Conservation (phyloP, 108 stramenopile genomes). For the Chaetoceros tenuissimus region DNA sequence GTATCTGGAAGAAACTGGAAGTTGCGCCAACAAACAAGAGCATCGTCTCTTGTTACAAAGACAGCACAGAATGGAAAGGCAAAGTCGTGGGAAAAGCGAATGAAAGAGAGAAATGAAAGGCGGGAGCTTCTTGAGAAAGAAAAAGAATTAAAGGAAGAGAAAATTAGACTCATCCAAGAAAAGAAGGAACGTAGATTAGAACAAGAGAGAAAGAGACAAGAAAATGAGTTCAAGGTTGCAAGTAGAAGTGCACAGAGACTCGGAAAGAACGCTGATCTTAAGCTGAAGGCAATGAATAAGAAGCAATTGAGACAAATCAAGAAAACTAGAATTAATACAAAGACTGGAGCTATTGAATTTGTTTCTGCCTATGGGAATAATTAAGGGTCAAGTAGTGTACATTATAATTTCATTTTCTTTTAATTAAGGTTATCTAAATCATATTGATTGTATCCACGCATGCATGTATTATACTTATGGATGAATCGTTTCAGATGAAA, state of each 20-base stretch:
- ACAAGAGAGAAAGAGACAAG: conserved; percentile 66
- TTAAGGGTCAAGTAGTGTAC: too few relatives aligned
- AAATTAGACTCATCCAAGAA: conserved; percentile 18
- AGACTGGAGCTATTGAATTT: conserved; percentile 88
- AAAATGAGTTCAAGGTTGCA: conserved; percentile 72
- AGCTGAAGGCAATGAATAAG: conserved; percentile 92
- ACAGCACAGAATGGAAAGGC: conserved; percentile 48
- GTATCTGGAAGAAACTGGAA: conserved; percentile 75
- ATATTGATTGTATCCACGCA: too few relatives aligned
- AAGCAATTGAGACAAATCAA: conserved; percentile 92
- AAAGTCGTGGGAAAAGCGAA: conserved; percentile 49
- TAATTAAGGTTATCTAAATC: too few relatives aligned
- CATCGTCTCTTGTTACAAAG: conserved; percentile 60
- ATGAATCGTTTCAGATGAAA: too few relatives aligned
- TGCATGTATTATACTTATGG: too few relatives aligned
- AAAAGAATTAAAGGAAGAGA: conserved; percentile 47
- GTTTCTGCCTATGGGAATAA: conserved; percentile 80
- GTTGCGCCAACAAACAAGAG: conserved; percentile 73
- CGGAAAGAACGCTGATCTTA: conserved; percentile 31
- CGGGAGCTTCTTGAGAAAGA: conserved; percentile 43
- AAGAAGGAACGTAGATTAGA: conserved; percentile 74
- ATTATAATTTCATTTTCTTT: too few relatives aligned
- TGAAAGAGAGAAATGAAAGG: conserved; percentile 26
- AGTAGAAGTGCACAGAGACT: conserved; percentile 47
- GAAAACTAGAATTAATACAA: conserved; percentile 88